phyloP scores from a whole-genome alignment of 2,329 filamentous ascomycete species.

The Ceratocystis papillata region DNA sequence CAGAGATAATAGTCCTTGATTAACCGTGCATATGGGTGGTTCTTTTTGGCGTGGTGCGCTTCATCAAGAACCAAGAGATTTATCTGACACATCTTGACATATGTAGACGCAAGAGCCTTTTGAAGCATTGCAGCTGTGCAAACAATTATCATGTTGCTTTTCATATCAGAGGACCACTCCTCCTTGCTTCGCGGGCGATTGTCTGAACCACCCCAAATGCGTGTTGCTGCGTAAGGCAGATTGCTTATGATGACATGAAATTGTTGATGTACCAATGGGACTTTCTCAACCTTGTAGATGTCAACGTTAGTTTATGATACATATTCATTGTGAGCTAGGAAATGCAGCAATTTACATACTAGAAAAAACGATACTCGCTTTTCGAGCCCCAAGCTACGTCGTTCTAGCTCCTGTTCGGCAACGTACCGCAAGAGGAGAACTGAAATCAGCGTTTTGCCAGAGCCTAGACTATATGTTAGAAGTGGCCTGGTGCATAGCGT shows the following conservation, averaged over 20 bases:
- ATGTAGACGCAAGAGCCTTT: slow-evolving; percentile 66
- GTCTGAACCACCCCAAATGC: slow-evolving; percentile 61
- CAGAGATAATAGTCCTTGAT: slow-evolving; percentile 74
- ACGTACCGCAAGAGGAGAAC: slow-evolving; percentile 69
- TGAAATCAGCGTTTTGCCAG: slow-evolving; percentile 93
- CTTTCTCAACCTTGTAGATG: slow-evolving; percentile 57
- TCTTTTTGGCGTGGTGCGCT: slow-evolving; percentile 90
- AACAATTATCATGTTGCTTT: slow-evolving; percentile 69
- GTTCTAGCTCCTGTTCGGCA: slow-evolving; percentile 65
- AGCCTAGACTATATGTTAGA: slow-evolving; percentile 43
- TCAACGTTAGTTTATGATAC: background rate
- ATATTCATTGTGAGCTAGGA: slow-evolving; percentile 20
- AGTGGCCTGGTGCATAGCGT: slow-evolving; percentile 23
- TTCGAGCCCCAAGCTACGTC: slow-evolving; percentile 48
- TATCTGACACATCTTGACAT: slow-evolving; percentile 69
- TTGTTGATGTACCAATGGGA: slow-evolving; percentile 85
- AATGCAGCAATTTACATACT: slow-evolving; percentile 34
- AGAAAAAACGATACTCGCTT: slow-evolving; percentile 74
- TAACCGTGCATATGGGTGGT: slow-evolving; percentile 80
- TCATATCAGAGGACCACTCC: slow-evolving; percentile 44
- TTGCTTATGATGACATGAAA: slow-evolving; percentile 71
- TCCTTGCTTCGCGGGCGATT: slow-evolving; percentile 34
- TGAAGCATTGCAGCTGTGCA: slow-evolving; percentile 84
- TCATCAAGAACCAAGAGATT: slow-evolving; percentile 93
- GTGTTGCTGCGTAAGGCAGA: slow-evolving; percentile 61